Evolutionary conservation across 345 rosid species (phyloP), one percentile per base, ranked within the genome.

Genomic region (Hibiscus mutabilis): DNA sequence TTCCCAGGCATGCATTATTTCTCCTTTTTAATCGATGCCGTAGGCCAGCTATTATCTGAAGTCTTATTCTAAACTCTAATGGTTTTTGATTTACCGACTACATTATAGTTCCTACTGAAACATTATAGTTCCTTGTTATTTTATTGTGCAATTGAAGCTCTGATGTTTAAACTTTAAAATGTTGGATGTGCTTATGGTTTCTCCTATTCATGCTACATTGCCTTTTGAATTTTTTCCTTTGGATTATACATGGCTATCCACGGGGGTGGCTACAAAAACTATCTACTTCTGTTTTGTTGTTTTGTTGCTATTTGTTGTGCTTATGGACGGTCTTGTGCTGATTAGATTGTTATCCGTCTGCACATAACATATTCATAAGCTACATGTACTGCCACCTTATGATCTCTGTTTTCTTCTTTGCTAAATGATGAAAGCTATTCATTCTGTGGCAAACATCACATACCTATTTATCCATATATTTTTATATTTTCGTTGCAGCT

Each of bases 121-220:
- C n/a, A n/a, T n/a, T n/a, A n/a, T n/a, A n/a, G n/a, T n/a, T n/a
- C n/a, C n/a, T n/a, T n/a, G n/a, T n/a, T n/a, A n/a, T n/a, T n/a
- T n/a, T n/a, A n/a, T n/a, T n/a, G n/a, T n/a, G n/a, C n/a, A n/a
- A n/a, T n/a, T n/a, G n/a, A n/a, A n/a, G n/a, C n/a, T n/a, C n/a
- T n/a, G n/a, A n/a, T n/a, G n/a, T n/a, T n/a, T n/a, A n/a, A n/a
- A n/a, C n/a, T n/a, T 63, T 37, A 49, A 40, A 16, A 8, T 6
- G 57, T 52, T 52, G 19, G 8, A n/a, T 5, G 49, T 63, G 68
- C 82, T 74, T 71, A 74, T 79, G 24, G 78, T 59, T 61, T 69
- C 66, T 62, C 73, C 22, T 56, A 58, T 0, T 12, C 3, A 12
- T 61, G 76, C n/a, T 22, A n/a, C 24, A 0, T 18, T 44, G 69